Percentiles rank a stretch among this genome's conserved stretches.
Evolutionary conservation across 345 rosid genomes (phyloP).

Genomic region (Schrenkiella parvula): DNA sequence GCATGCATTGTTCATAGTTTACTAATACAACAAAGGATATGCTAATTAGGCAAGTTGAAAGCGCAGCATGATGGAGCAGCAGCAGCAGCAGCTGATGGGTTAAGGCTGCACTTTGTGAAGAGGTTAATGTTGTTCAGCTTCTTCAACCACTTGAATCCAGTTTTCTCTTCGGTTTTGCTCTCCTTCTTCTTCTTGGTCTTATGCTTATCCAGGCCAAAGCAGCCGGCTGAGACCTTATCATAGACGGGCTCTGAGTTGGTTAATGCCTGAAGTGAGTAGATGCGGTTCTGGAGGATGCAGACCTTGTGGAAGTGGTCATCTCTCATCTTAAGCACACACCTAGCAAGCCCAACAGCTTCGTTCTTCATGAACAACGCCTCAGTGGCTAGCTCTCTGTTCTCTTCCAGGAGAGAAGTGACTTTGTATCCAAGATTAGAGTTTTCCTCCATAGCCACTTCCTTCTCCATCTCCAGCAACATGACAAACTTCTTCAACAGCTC

Average conservation of each 20-base stretch:
- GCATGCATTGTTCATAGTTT: constrained; percentile 10
- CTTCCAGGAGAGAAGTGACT: constrained; percentile 44
- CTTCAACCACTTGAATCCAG: constrained; percentile 35
- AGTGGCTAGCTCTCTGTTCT: constrained; percentile 45
- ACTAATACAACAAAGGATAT: constrained; percentile 11
- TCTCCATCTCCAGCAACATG: constrained; percentile 66
- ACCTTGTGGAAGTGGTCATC: constrained; percentile 55
- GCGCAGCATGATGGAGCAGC: constrained; percentile 29
- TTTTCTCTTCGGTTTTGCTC: constrained; percentile 24
- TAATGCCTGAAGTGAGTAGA: constrained; percentile 35
- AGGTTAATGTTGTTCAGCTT: constrained; percentile 24
- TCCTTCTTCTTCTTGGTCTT: constrained; percentile 38
- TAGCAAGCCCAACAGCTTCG: constrained; percentile 57
- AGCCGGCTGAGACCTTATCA: constrained; percentile 30
- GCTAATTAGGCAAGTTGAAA: constrained; percentile 19
- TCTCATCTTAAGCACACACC: constrained; percentile 57
- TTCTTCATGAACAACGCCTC: constrained; percentile 54
- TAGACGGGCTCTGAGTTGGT: constrained; percentile 34
- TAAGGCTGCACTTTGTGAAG: constrained; percentile 26
- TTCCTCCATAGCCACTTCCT: constrained; percentile 50
- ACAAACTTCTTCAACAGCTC: constrained; percentile 60
- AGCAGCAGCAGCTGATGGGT: constrained; percentile 19
- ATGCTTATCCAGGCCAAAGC: constrained; percentile 50
- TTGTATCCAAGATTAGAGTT: constrained; percentile 48
- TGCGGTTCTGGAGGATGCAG: constrained; percentile 38